Base-by-base conservation (phyloP, 2,329 filamentous ascomycete species). In the Trichoderma oligosporum region DNA sequence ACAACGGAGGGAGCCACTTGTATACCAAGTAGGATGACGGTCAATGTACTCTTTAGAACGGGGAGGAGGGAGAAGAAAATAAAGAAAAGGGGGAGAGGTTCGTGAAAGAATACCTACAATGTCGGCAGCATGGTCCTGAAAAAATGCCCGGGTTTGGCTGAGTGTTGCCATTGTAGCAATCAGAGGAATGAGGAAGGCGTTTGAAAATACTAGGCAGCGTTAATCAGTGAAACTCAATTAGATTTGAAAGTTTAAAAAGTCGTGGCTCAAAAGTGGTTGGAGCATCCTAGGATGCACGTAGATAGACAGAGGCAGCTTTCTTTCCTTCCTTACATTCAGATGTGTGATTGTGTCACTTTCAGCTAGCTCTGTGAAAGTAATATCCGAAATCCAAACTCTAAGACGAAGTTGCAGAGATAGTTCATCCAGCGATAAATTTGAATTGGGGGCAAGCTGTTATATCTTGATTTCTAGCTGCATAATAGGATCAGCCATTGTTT, bases 131-230 rank as follows among this genome's bases (percentile, higher is more conserved):
- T 64, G 62, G 45, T 71, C 69, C 35, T 71, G 71, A 62, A 65
- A 69, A 55, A 65, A 64, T 47, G 63, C 59, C 48, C 64, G 54
- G 51, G 67, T 56, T 51, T 69, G 67, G 56, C 66, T 64, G 57
- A 66, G 61, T 36, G 65, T 64, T 44, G 67, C 68, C 67, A 70
- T 70, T 39, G 51, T 66, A 59, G 64, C 62, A 49, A 63, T 68
- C 61, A 65, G 67, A 59, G 57, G 52, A 61, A 49, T 18, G 48
- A 49, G 22, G 27, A 16, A 24, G 14, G 44, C 12, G 12, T 47
- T 31, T 35, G 42, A 27, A 57, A 22, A 36, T 29, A 12, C 29
- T 47, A 33, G 22, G 14, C 29, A 45, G 16, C 24, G 51, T 36
- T 24, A 54, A 45, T 27, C 39, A 45, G 51, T 29, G 20, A 54